phyloP scores from a whole-genome alignment of 106 monocot genomes.

The Allium fistulosum region DNA sequence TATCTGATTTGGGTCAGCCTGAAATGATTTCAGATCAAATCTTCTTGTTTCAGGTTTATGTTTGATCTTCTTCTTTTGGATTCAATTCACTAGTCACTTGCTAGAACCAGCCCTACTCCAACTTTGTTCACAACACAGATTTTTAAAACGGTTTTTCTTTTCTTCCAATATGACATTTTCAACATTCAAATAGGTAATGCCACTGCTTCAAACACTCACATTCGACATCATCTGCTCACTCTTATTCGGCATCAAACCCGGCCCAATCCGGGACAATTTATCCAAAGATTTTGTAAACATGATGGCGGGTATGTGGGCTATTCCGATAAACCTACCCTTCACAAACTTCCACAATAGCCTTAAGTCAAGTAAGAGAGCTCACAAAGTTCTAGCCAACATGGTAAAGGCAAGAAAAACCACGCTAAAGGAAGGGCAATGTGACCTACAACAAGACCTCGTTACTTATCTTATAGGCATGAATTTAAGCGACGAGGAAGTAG shows the following conservation, averaged over 20 bases:
- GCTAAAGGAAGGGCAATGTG: not conserved
- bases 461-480: constrained; percentile 14
- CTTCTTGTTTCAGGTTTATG: too few species aligned
- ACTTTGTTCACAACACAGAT: too few species aligned
- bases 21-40: too few species aligned
- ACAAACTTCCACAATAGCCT: constrained; percentile 17
- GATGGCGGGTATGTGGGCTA: constrained; percentile 20
- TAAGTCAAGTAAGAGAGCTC: constrained; percentile 11
- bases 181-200: constrained; percentile 19
- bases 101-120: too few species aligned
- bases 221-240: constrained; percentile 1
- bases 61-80: too few species aligned
- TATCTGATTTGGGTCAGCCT: too few species aligned
- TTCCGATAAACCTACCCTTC: constrained; percentile 30
- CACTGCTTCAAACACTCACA: constrained; percentile 14
- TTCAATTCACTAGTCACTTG: too few species aligned
- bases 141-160: too few species aligned
- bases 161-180: not conserved
- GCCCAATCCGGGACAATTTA: not conserved
- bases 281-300: constrained; percentile 3
- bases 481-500: constrained; percentile 26
- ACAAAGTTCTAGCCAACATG: not conserved
- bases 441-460: constrained; percentile 13
- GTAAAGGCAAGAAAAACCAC: constrained; percentile 5
- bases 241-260: not conserved